A percentile compares a stretch with the other conserved stretches of the same genome.
These are phyloP conservation scores for Phoma sp. DNA, from an alignment of 2,329 filamentous ascomycete species.

Conservation along the genomic window DNA sequence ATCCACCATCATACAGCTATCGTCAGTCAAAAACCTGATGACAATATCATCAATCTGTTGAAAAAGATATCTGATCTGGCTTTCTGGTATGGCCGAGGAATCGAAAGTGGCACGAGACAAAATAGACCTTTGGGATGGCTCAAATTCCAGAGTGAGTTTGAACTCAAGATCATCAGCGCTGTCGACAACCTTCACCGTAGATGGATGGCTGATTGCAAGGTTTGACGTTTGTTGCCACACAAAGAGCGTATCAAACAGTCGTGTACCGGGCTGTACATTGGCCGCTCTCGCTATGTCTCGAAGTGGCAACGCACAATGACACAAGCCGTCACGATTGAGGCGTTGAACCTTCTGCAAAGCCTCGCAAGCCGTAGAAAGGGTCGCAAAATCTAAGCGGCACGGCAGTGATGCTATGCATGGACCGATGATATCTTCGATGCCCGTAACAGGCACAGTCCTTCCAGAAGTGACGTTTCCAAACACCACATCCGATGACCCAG, in stretches of 20 bases:
- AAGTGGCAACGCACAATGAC: slow-evolving; percentile 68
- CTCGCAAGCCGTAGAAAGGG: slow-evolving; percentile 61
- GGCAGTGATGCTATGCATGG: slow-evolving; percentile 82
- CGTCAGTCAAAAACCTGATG: slow-evolving; percentile 49
- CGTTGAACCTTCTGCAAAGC: slow-evolving; percentile 69
- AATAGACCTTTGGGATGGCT: slow-evolving; percentile 62
- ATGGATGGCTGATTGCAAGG: slow-evolving; percentile 30
- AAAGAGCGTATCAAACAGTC: slow-evolving; percentile 78
- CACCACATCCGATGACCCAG: slow-evolving; percentile 69
- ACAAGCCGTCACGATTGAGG: slow-evolving; percentile 69
- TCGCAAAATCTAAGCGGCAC: slow-evolving; percentile 66
- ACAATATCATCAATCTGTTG: slow-evolving; percentile 66
- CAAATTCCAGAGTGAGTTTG: slow-evolving; percentile 75
- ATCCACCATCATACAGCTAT: slow-evolving; percentile 42
- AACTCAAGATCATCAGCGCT: slow-evolving; percentile 78
- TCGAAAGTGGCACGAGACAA: slow-evolving; percentile 63
- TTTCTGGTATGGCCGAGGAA: slow-evolving; percentile 57
- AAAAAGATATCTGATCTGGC: slow-evolving; percentile 63
- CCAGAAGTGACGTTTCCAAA: slow-evolving; percentile 85
- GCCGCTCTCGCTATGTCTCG: slow-evolving; percentile 70
- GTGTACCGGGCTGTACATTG: slow-evolving; percentile 60
- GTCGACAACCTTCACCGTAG: slow-evolving; percentile 60
- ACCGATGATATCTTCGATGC: slow-evolving; percentile 75
- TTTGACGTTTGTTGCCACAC: slow-evolving; percentile 80
- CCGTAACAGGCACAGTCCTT: slow-evolving; percentile 71